These are phyloP conservation scores for Lachnellula cervina DNA, from an alignment of 2,329 filamentous ascomycete species.

Conservation along the genomic window DNA sequence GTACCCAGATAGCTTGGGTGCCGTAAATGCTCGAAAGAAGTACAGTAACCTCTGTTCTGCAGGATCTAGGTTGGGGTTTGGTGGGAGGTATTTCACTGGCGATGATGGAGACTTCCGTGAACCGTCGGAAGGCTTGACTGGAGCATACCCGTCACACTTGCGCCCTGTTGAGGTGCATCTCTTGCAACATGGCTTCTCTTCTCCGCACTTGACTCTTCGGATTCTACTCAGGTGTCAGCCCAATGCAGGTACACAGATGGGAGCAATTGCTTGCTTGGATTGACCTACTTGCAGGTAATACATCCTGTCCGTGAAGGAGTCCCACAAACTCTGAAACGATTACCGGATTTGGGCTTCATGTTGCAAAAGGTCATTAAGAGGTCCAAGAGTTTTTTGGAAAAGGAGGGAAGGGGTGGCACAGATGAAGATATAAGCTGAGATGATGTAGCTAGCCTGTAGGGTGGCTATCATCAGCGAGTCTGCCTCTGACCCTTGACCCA, in stretches of 20 bases:
- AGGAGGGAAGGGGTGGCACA: background rate
- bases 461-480: background rate
- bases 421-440: constrained; percentile 2
- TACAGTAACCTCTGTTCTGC: constrained; percentile 21
- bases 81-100: background rate
- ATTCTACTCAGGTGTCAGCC: constrained; percentile 19
- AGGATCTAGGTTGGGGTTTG: constrained; percentile 13
- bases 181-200: constrained; percentile 29
- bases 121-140: constrained; percentile 7
- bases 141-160: constrained; percentile 29
- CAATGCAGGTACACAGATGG: background rate
- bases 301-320: constrained; percentile 28
- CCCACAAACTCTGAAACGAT: constrained; percentile 27
- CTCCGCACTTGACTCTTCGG: constrained; percentile 29
- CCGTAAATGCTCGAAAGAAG: constrained; percentile 24
- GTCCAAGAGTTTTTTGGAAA: background rate
- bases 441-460: background rate
- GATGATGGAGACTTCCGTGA: background rate
- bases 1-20: constrained; percentile 20
- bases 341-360: constrained; percentile 22
- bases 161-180: constrained; percentile 28
- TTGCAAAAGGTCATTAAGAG: background rate
- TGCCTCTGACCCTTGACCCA: background rate
- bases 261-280: background rate
- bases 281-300: constrained; percentile 28